phyloP scores from a whole-genome alignment of 169 alveolate species.

The Hepatocystis sp. region DNA sequence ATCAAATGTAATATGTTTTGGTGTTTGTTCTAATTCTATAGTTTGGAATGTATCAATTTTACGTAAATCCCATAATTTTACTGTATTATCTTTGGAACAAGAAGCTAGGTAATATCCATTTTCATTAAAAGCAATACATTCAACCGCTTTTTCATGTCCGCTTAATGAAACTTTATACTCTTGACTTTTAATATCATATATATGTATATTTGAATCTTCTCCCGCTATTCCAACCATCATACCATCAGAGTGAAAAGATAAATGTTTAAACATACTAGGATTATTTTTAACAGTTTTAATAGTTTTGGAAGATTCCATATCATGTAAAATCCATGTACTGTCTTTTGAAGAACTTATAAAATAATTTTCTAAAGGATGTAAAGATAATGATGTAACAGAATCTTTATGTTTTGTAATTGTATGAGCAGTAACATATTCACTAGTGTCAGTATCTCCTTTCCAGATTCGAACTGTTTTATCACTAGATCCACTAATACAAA shows the following conservation, averaged over 20 bases:
- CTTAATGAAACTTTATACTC: slow-evolving; percentile 77
- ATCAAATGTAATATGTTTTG: slow-evolving; percentile 80
- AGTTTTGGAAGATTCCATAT: slow-evolving; percentile 83
- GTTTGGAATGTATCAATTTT: slow-evolving; percentile 82
- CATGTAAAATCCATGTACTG: slow-evolving; percentile 85
- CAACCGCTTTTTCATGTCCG: slow-evolving; percentile 67
- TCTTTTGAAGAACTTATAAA: slow-evolving; percentile 82
- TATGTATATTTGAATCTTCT: slow-evolving; percentile 84
- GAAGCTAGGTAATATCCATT: slow-evolving; percentile 91
- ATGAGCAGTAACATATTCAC: slow-evolving; percentile 78
- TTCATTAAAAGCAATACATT: slow-evolving; percentile 86
- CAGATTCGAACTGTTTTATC: slow-evolving; percentile 87
- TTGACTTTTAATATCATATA: slow-evolving; percentile 88
- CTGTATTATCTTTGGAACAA: slow-evolving; percentile 82
- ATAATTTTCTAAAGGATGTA: slow-evolving; percentile 90
- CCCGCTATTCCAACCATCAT: slow-evolving; percentile 87
- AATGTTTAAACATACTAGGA: slow-evolving; percentile 78
- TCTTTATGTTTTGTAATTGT: slow-evolving; percentile 84
- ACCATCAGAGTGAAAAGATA: slow-evolving; percentile 91
- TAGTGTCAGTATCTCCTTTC: slow-evolving; percentile 77
- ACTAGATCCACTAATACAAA: slow-evolving; percentile 81
- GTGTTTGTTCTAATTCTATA: slow-evolving; percentile 76
- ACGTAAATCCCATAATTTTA: slow-evolving; percentile 86
- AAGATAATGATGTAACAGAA: slow-evolving; percentile 77
- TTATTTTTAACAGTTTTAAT: slow-evolving; percentile 80